Conservation (phyloP, 148 eudicot species). For the Amaranthus palmeri region DNA sequence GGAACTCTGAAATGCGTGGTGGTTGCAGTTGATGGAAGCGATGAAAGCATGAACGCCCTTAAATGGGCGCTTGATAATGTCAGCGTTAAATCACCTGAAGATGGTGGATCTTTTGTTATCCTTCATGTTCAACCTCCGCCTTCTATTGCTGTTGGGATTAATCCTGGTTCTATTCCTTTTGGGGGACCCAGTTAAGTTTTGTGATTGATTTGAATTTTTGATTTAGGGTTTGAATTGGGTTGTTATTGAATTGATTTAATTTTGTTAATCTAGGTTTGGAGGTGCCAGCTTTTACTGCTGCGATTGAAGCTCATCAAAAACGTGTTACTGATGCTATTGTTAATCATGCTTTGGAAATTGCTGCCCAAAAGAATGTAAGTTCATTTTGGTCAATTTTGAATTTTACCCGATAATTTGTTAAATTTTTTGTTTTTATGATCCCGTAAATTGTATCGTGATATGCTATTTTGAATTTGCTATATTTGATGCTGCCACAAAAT, state of each 20-base stretch:
- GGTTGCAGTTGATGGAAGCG: conserved; percentile 85
- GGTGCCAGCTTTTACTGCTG: conserved; percentile 79
- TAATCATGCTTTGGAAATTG: conserved; percentile 50
- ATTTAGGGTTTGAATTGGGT: neutral
- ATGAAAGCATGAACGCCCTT: conserved; percentile 75
- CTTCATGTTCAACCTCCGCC: conserved; percentile 81
- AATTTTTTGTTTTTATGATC: neutral
- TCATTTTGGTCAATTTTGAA: neutral
- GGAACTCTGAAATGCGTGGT: conserved; percentile 44
- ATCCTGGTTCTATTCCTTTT: conserved; percentile 75
- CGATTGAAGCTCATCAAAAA: conserved; percentile 66
- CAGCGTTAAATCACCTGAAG: conserved; percentile 37
- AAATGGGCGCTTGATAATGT: conserved; percentile 70
- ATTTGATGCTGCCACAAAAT: neutral
- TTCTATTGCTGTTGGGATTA: conserved; percentile 63
- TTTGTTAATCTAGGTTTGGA: conserved; percentile 35
- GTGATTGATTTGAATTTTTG: neutral
- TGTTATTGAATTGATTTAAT: neutral
- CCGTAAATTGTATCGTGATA: too few species aligned
- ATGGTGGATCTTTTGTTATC: conserved; percentile 43
- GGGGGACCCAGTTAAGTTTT: conserved; percentile 75
- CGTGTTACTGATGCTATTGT: conserved; percentile 63
- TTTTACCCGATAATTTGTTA: neutral
- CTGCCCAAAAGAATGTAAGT: conserved; percentile 56
- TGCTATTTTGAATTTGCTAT: neutral